Evolutionary conservation across 2,329 filamentous ascomycete species (phyloP), one percentile per base, ranked within the genome.

Genomic region (Penicillium verrucosum): DNA sequence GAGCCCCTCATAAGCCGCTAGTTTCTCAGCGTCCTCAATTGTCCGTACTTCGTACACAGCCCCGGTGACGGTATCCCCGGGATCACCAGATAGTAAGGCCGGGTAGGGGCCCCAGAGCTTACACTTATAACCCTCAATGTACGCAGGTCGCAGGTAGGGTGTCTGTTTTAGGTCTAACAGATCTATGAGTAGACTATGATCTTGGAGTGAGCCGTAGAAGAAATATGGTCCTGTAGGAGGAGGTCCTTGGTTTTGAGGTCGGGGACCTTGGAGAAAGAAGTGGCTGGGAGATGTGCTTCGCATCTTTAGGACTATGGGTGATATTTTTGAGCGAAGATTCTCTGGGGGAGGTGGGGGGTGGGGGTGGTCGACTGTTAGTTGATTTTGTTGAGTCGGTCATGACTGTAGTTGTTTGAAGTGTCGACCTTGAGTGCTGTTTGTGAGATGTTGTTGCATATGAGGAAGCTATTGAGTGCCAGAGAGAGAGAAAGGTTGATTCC

Each of bases 181-280:
- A 27, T 64, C 53, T 12, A 29, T 36, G 1, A 69, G 59, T 32
- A 65, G 61, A 16, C 37, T 54, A 2, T 69, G 62, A 27, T 72
- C 65, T 38, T 63, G 59, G 4, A 75, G 60, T 5, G 69, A 65
- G 27, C 70, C 69, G 49, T 73, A 72, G 62, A 73, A 73, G 60
- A 74, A 73, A 46, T 70, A 73, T 16, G 44, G 56, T 12, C 56
- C 57, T 44, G 46, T 51, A 25, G 59, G 64, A 5, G 52, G 18
- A 37, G 46, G 54, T 1, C 43, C 37, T 32, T 30, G 2, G 6
- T 12, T 9, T 42, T 14, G 18, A 43, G 36, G 11, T 5, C 30
- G 34, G 9, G 7, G 12, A 9, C 7, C 4, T 29, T 50, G 25
- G 23, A 23, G 23, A n/a, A 37, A 42, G 32, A 49, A 54, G 27